These are phyloP conservation scores for Starmera caribaea DNA, from an alignment of 805 yeast species.

Conservation along the genomic window DNA sequence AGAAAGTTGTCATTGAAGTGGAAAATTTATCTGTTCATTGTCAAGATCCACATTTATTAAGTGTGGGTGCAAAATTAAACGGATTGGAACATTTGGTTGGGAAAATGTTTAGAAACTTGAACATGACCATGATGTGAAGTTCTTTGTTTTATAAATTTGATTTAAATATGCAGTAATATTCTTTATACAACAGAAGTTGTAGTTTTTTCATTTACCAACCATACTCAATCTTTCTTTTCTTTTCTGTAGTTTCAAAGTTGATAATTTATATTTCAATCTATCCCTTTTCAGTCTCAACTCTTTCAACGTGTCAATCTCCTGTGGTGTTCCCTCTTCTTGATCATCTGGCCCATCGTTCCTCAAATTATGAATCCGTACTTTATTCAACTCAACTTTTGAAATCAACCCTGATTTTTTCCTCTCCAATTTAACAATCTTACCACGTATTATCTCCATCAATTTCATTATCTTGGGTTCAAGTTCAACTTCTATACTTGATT, in stretches of 20 bases:
- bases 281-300: constrained; percentile 33
- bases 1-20: constrained; percentile 50
- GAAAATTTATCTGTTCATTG: constrained; percentile 52
- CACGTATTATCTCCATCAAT: constrained; percentile 22
- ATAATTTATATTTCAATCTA: constrained; percentile 30
- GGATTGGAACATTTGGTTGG: constrained; percentile 35
- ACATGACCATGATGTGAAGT: constrained; percentile 13
- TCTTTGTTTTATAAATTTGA: background rate
- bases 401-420: constrained; percentile 23
- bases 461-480: constrained; percentile 32
- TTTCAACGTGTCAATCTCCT: constrained; percentile 28
- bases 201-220: constrained; percentile 6
- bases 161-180: no score
- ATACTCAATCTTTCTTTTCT: constrained; percentile 17
- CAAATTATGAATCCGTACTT: constrained; percentile 24
- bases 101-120: constrained; percentile 16
- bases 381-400: constrained; percentile 31
- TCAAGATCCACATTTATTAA: constrained; percentile 58
- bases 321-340: constrained; percentile 19
- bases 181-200: no score
- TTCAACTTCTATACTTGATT: constrained; percentile 24
- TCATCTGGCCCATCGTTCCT: constrained; percentile 12
- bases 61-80: constrained; percentile 53
- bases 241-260: constrained; percentile 18
- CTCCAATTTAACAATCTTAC: constrained; percentile 24